Base-by-base conservation (phyloP, 2,329 filamentous ascomycete genomes). In the Bipolaris gigantea region DNA sequence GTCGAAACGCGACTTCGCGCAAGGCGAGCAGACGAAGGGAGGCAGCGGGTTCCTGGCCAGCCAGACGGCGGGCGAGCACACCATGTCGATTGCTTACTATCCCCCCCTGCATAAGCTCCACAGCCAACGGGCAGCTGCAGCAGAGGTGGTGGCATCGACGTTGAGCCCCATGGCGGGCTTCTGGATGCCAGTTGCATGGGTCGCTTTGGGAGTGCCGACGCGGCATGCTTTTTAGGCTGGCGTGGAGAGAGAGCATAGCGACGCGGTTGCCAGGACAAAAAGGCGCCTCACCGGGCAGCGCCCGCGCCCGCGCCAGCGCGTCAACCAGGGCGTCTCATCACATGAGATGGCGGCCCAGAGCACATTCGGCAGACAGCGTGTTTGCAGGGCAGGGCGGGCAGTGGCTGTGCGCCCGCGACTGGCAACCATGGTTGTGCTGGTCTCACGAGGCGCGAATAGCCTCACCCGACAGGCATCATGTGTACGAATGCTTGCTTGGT, bases 31-130 rank as follows among this genome's bases (percentile, higher is more conserved):
- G 27, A 11, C 10, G 27, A 30, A 11, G 27, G 13, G 5, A 4
- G 13, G 27, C 27, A 11, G 27, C 27, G 27, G 27, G 27, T 30
- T 30, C 27, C 27, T 30, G 27, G 27, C 27, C 10, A 13, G 13
- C 21, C 13, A 25, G 21, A 25, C 38, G 23, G 23, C 38, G 38
- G 38, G 13, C 38, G 38, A 21, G 13, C 15, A 40, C 18, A 15
- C 38, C 23, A 15, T 25, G 10, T 25, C 38, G 13, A 25, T 25
- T 13, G 13, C 21, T 40, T 8, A 40, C 11, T 25, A 40, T 39
- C 13, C 35, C 48, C 48, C 54, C 57, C 54, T 57, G 57, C 57
- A 60, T 60, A 30, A 50, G 42, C 48, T 55, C 54, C 55, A 42
- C 57, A 45, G 9, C 44, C 19, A 25, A 21, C 46, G 47, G 50